Evolutionary conservation across 2,329 filamentous ascomycete genomes (phyloP), one percentile per base, ranked within the genome.

Genomic region (Emericellopsis atlantica): DNA sequence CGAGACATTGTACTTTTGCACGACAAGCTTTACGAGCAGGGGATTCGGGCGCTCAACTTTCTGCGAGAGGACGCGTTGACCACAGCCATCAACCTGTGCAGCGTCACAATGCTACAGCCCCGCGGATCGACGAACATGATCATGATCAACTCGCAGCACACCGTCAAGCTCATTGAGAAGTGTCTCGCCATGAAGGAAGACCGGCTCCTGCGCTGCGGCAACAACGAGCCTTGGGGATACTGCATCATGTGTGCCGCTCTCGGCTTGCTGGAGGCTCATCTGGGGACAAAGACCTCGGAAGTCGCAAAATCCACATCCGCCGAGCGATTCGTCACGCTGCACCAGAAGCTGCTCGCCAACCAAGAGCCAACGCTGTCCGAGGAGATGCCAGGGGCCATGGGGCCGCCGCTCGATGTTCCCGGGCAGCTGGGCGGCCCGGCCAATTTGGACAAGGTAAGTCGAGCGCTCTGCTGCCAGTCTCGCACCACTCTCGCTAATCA

Each of bases 181-280:
- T 78, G 74, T 45, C 66, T 79, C 32, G 57, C 59, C 37, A 72
- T 79, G 65, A 77, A 77, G 52, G 74, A 78, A 49, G 74, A 79
- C 48, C 67, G 73, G 1, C 66, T 79, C 7, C 54, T 79, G 21
- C 63, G 74, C n/a, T 76, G 72, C 45, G 74, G 74, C 14, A 78
- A 78, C 57, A 75, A 76, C 49, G 75, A 79, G 51, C 74, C 75
- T 0, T 79, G 75, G 75, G 73, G 73, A 15, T 77, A 78, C 54
- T 74, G 70, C 42, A 76, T 76, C 52, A 75, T 79, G 69, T 79
- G 74, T 47, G 72, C 74, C 4, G 72, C 74, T 1, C 62, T 71
- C 22, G 75, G 74, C 4, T 61, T 79, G 9, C 60, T 79, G 21
- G 73, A 79, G 53, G 70, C 72, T 0, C 74, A 79, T 45, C 59